Conservation (phyloP, 108 stramenopile genomes). For the Schizochytrium sp. region DNA sequence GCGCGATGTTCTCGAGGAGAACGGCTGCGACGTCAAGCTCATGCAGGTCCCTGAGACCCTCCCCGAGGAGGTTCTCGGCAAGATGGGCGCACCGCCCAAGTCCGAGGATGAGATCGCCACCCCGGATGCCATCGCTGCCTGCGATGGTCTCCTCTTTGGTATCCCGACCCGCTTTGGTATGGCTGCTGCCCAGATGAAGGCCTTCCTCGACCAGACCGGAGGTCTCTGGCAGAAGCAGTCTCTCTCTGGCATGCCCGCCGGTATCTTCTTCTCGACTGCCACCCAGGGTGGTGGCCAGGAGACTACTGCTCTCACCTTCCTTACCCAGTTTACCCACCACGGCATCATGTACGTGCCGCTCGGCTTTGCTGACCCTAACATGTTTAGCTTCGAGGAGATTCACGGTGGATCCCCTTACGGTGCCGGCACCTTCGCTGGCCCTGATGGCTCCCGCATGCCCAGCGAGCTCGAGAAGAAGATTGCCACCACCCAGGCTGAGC, state of each 20-base stretch:
- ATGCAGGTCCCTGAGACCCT: conserved; percentile 81
- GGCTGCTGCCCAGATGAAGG: conserved; percentile 81
- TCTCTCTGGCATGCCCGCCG: conserved; percentile 81
- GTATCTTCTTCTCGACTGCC: conserved; percentile 77
- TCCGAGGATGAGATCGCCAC: conserved; percentile 73
- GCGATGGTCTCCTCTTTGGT: conserved; percentile 83
- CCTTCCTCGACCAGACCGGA: conserved; percentile 81
- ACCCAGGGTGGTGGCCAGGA: conserved; percentile 84
- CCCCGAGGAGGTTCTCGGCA: conserved; percentile 69
- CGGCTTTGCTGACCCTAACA: conserved; percentile 76
- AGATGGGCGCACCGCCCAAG: conserved; percentile 80
- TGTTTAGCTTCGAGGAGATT: conserved; percentile 73
- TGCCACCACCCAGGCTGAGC: conserved; percentile 75
- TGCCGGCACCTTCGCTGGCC: conserved; percentile 79
- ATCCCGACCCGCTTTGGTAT: conserved; percentile 80
- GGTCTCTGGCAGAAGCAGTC: conserved; percentile 79
- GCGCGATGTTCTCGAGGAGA: conserved; percentile 75
- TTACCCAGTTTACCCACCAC: conserved; percentile 82
- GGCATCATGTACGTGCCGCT: conserved; percentile 83
- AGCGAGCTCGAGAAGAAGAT: conserved; percentile 76
- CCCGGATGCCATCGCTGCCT: conserved; percentile 73
- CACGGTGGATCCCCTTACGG: conserved; percentile 81
- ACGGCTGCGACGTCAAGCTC: conserved; percentile 73
- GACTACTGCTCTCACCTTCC: conserved; percentile 74
- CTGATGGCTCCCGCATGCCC: conserved; percentile 81